Conservation (phyloP, 139 green algal genomes). For the Marvania coccoides region DNA sequence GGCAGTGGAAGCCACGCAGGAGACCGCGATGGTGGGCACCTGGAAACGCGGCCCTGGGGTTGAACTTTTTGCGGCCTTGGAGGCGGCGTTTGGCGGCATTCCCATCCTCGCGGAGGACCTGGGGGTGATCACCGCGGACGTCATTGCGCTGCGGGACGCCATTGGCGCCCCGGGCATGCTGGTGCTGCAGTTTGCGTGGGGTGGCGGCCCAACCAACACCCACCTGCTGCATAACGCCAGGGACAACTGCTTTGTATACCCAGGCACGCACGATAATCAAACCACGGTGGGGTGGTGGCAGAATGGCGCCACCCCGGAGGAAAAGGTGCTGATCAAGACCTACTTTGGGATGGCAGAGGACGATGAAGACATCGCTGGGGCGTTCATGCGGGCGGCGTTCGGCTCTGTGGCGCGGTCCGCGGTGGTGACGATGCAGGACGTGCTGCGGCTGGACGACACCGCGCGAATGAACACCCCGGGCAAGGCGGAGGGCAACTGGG, state of each 20-base stretch:
- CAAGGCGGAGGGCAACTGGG: constrained; percentile 79
- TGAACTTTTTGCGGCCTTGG: constrained; percentile 71
- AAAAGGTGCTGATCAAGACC: constrained; percentile 52
- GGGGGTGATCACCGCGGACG: constrained; percentile 94
- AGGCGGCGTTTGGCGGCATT: constrained; percentile 47
- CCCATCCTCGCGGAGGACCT: constrained; percentile 95
- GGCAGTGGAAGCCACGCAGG: constrained; percentile 64
- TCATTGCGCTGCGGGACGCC: constrained; percentile 71
- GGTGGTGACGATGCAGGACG: constrained; percentile 84
- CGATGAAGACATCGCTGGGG: constrained; percentile 67
- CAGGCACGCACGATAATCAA: constrained; percentile 97
- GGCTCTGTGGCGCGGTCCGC: constrained; percentile 57
- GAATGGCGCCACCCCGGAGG: constrained; percentile 28
- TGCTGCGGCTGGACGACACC: constrained; percentile 89
- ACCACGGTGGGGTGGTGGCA: constrained; percentile 80
- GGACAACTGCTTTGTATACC: constrained; percentile 88
- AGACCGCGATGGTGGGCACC: constrained; percentile 83
- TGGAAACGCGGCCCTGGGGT: constrained; percentile 77
- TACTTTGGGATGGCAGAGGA: constrained; percentile 57
- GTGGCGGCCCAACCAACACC: constrained; percentile 74
- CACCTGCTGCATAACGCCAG: constrained; percentile 97
- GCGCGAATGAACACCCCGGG: constrained; percentile 93
- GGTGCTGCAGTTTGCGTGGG: constrained; percentile 97
- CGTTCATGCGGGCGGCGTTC: constrained; percentile 70
- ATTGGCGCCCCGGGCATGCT: constrained; percentile 95